A percentile compares a stretch with the other conserved stretches of the same genome.
These are phyloP conservation scores for Moesziomyces parantarcticus DNA, from an alignment of 1,284 basidiomycete genomes.

Conservation along the genomic window DNA sequence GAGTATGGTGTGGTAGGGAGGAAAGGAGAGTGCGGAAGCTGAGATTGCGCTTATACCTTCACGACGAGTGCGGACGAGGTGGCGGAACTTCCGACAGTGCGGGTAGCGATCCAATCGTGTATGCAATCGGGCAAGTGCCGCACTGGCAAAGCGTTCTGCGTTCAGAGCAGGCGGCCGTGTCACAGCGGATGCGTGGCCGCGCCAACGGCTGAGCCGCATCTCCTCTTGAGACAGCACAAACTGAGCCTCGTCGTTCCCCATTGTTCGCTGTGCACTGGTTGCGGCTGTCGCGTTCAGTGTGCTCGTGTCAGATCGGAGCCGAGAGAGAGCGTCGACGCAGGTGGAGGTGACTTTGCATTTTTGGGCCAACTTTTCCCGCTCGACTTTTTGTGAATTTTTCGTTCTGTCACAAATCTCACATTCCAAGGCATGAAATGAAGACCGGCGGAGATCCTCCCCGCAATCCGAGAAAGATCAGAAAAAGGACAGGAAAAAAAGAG, in stretches of 20 bases:
- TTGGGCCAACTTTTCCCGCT: slow-evolving; percentile 1
- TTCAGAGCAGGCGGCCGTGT: too few relatives aligned
- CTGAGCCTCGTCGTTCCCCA: background rate
- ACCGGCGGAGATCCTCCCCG: too few relatives aligned
- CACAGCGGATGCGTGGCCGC: too few relatives aligned
- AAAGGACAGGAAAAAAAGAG: background rate
- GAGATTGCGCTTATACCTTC: background rate
- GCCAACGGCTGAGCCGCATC: too few relatives aligned
- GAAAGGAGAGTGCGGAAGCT: slow-evolving; percentile 1
- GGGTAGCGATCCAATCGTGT: background rate
- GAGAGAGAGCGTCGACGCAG: background rate
- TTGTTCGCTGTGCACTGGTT: too few relatives aligned
- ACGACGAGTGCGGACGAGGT: background rate
- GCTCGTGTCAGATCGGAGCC: slow-evolving; percentile 6
- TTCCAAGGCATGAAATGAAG: too few relatives aligned
- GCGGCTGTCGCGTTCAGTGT: background rate
- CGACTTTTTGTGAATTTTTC: background rate
- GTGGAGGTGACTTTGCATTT: slow-evolving; percentile 4
- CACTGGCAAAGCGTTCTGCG: too few relatives aligned
- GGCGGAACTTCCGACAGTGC: background rate
- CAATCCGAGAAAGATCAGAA: background rate
- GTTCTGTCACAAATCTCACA: background rate
- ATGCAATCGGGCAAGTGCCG: background rate
- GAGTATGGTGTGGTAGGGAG: slow-evolving; percentile 14
- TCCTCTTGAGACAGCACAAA: background rate